Percentiles rank a stretch among this genome's conserved stretches.
These are phyloP conservation scores for Paecilomyces sp. DNA, from an alignment of 2,329 filamentous ascomycete species.

Conservation along the genomic window DNA sequence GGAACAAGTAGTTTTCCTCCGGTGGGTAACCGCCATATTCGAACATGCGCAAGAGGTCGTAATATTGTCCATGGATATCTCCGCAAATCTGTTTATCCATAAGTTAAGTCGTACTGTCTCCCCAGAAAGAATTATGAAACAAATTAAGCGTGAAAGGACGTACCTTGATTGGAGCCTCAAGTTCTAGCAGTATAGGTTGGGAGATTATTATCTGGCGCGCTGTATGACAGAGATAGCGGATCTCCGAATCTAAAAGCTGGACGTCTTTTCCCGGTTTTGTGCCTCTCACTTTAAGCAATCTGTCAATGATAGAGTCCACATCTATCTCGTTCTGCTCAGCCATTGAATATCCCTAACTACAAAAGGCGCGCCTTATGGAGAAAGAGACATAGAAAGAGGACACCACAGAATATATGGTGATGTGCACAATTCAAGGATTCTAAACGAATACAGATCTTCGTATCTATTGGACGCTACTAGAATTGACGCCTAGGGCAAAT, in stretches of 20 bases:
- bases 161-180: neutral
- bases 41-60: slow-evolving; percentile 79
- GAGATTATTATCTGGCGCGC: neutral
- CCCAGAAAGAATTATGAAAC: neutral
- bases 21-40: slow-evolving; percentile 87
- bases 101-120: neutral
- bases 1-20: slow-evolving; percentile 91
- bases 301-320: neutral
- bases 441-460: neutral
- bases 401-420: neutral
- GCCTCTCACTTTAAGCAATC: neutral
- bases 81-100: slow-evolving; percentile 57
- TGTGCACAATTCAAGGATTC: neutral
- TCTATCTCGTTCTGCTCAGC: neutral
- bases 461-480: neutral
- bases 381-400: neutral
- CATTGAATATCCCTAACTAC: neutral
- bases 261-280: neutral
- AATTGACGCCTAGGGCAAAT: neutral
- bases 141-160: neutral
- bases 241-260: neutral
- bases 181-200: neutral
- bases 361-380: neutral
- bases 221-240: neutral
- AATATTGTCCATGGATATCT: slow-evolving; percentile 89